phyloP scores from a whole-genome alignment of 768 basidiomycete genomes.

The Kockovaella imperatae region DNA sequence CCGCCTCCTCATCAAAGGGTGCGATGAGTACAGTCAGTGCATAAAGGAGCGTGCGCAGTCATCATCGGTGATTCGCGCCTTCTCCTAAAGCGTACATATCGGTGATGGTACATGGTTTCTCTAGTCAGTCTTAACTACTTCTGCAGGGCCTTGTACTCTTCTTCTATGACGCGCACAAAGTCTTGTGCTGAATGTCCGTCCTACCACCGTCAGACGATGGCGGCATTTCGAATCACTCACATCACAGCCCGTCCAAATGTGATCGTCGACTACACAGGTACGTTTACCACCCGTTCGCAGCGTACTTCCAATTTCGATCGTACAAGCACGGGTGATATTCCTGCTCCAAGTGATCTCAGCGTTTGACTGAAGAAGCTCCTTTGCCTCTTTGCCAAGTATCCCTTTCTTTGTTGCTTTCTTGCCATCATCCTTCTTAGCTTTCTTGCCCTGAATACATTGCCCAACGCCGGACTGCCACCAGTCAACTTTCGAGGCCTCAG shows the following conservation, averaged over 20 bases:
- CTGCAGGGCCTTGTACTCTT: constrained; percentile 58
- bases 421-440: not conserved
- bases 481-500: constrained; percentile 56
- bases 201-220: constrained; percentile 45
- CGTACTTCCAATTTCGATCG: constrained; percentile 60
- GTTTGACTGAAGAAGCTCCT: constrained; percentile 55
- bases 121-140: too few relatives aligned
- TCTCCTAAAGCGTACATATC: too few relatives aligned
- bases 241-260: constrained; percentile 34
- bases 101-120: too few relatives aligned
- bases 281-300: constrained; percentile 44
- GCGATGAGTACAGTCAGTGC: too few relatives aligned
- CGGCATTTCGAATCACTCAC: constrained; percentile 46
- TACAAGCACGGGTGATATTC: constrained; percentile 78
- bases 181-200: constrained; percentile 65
- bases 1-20: too few relatives aligned
- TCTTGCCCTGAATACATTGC: constrained; percentile 51
- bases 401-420: constrained; percentile 48
- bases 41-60: too few relatives aligned
- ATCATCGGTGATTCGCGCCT: too few relatives aligned
- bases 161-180: constrained; percentile 68
- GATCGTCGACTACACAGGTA: constrained; percentile 65
- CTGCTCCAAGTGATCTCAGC: constrained; percentile 48
- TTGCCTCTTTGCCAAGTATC: constrained; percentile 18
- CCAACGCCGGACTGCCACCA: constrained; percentile 56